Conservation (phyloP, 2,329 filamentous ascomycete species). For the Diaporthe humulicola region DNA sequence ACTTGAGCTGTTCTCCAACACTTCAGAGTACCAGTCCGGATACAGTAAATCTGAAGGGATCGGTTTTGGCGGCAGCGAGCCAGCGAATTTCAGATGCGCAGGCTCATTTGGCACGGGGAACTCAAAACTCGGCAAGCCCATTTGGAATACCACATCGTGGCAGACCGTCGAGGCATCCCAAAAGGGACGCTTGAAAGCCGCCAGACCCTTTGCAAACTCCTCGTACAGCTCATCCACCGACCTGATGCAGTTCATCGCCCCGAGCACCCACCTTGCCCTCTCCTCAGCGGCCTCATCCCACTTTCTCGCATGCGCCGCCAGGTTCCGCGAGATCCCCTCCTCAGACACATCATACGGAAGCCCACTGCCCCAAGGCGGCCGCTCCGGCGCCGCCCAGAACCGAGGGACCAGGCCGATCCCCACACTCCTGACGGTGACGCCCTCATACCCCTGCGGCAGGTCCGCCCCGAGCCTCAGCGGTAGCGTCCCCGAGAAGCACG, state of each 20-base stretch:
- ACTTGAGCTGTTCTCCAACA: constrained; percentile 49
- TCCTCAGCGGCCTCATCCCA: constrained; percentile 33
- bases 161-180: constrained; percentile 32
- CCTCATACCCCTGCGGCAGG: neutral
- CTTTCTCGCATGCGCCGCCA: neutral
- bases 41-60: constrained; percentile 47
- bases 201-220: neutral
- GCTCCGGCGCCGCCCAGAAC: constrained; percentile 25
- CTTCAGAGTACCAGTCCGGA: constrained; percentile 61
- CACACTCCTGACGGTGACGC: neutral
- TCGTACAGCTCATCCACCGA: constrained; percentile 23
- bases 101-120: constrained; percentile 30
- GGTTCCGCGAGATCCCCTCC: neutral
- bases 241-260: constrained; percentile 27
- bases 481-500: neutral
- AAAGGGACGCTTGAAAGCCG: neutral
- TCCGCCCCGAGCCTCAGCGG: constrained; percentile 6
- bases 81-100: constrained; percentile 30
- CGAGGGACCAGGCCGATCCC: constrained; percentile 20
- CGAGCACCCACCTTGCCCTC: constrained; percentile 22
- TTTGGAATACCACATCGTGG: constrained; percentile 35
- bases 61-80: constrained; percentile 49
- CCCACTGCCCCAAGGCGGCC: constrained; percentile 30
- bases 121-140: constrained; percentile 33
- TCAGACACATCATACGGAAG: constrained; percentile 29